A percentile compares a stretch with the other conserved stretches of the same genome.
These are phyloP conservation scores for Hylodesmum podocarpum DNA, from an alignment of 306 rosid species.

Conservation along the genomic window DNA sequence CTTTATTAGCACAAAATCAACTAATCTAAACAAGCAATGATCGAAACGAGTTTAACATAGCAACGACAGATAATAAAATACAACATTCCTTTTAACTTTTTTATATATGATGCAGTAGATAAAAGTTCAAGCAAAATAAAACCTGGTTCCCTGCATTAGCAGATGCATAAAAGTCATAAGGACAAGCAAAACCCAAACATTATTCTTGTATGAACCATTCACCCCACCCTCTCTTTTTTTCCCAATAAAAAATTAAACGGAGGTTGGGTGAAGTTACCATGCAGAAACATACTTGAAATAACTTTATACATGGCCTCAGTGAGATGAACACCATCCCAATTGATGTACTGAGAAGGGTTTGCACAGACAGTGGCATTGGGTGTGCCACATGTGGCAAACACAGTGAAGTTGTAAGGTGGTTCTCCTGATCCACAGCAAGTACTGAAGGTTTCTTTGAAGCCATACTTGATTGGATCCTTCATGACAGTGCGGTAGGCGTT, in stretches of 20 bases:
- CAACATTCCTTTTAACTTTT: not conserved
- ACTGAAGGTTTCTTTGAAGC: conserved; percentile 57
- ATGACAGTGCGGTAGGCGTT: conserved; percentile 64
- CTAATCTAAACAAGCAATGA: not conserved
- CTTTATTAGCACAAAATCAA: not conserved
- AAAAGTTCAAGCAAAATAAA: not conserved
- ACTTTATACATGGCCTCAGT: conserved; percentile 93
- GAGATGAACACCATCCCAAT: conserved; percentile 98
- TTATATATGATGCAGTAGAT: not conserved
- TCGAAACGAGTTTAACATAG: not conserved
- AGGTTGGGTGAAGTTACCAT: conserved; percentile 66
- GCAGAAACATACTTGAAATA: conserved; percentile 65
- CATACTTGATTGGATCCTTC: conserved; percentile 53
- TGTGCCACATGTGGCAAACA: conserved; percentile 62
- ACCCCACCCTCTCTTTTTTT: conserved; percentile 51
- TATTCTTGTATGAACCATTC: not conserved
- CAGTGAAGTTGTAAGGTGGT: conserved; percentile 65
- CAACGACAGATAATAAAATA: not conserved
- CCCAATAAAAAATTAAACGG: conserved; percentile 62
- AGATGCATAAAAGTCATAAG: not conserved
- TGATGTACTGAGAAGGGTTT: conserved; percentile 65
- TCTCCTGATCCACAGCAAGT: conserved; percentile 85
- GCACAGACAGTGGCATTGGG: conserved; percentile 50
- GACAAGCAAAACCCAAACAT: not conserved
- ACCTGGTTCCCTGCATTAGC: not conserved